Base-by-base conservation (phyloP, 768 basidiomycete genomes). In the Lentinula aciculospora region DNA sequence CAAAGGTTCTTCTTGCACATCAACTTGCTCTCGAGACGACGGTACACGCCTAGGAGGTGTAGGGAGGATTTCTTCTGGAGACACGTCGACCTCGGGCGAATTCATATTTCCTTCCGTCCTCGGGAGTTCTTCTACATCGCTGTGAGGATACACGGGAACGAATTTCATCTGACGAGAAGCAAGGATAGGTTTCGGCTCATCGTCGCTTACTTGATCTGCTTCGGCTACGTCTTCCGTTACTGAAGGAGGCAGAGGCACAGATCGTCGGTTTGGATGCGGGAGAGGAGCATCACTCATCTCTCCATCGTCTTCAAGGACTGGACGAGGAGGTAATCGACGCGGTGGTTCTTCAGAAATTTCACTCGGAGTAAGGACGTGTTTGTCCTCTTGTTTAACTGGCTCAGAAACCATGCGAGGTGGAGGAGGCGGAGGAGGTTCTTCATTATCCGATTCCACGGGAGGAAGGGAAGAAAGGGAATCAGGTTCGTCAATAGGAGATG, bases 371-470 rank as follows among this genome's bases (percentile, higher is more conserved):
- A 15, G 21, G 28, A 21, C 39, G 5, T 34, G 45, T 48, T 36
- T 28, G 13, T n/a, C n/a, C n/a, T 57, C 56, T 27, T 25, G 8
- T 39, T 58, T 36, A 12, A 27, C 27, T 9, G 37, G 36, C 1
- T 37, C 51, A 15, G 64, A 59, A 7, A 61, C 32, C 13, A 56
- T n/a, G 12, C 62, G 62, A 57, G 60, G 60, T 17, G 61, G 62
- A 15, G 64, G 58, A 17, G 60, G 55, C 2, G 61, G 61, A 29
- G 51, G 23, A 25, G 46, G 27, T 21, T 58, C 49, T 25, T 57
- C 60, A 36, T 56, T 15, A 9, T 54, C 53, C 21, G 37, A 31
- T 19, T 19, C 56, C 15, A 12, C 10, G 4, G 9, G 1, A 39
- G 34, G 21, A 32, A n/a, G 12, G 32, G 29, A 21, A 4, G 45